Base-by-base conservation (phyloP, 257 asterid species). In the Solanum arcanum region DNA sequence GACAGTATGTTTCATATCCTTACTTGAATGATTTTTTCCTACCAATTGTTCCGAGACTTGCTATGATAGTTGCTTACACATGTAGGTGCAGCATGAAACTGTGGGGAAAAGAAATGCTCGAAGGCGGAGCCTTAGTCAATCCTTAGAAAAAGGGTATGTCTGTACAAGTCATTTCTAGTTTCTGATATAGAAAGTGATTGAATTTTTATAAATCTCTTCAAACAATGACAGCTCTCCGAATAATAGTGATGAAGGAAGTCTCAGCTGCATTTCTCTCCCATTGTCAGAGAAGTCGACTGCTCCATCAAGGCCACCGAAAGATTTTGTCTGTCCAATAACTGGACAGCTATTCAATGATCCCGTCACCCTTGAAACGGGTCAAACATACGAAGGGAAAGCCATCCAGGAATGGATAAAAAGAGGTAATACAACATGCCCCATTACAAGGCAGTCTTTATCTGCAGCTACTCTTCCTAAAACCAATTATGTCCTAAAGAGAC, bases 351-450 rank as follows among this genome's bases (percentile, higher is more conserved):
- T 95, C 91, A 88, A 90, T 44, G 98, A 94, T 88, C 98, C 98
- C 0, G 98, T 95, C 82, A 95, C 98, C 15, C 96, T 95, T 20
- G 98, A 95, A 90, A 93, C 98, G 14, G 98, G 98, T 66, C 98
- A 95, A 88, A 94, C 98, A 27, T 95, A 94, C 84, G 98, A 95
- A 91, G 90, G 97, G 83, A 95, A 91, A 91, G 98, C 98, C 85
- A 95, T 95, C 88, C 95, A 95, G 88, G 98, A 95, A 90, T 95
- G 98, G 98, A 94, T 94, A 92, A 89, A 92, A 18, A 89, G 98
- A 92, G 98, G 98, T 82, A 95, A 93, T 35, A 93, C 97, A 76
- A 92, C 98, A 46, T 95, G 98, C 66, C 98, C 98, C 20, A 94
- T 95, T 85, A 93, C 98, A 12, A 85, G 98, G 72, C 98, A 95